Percentiles rank a stretch among this genome's conserved stretches.
Conservation (phyloP, 495 filamentous ascomycete genomes). For the Viridothelium virens region DNA sequence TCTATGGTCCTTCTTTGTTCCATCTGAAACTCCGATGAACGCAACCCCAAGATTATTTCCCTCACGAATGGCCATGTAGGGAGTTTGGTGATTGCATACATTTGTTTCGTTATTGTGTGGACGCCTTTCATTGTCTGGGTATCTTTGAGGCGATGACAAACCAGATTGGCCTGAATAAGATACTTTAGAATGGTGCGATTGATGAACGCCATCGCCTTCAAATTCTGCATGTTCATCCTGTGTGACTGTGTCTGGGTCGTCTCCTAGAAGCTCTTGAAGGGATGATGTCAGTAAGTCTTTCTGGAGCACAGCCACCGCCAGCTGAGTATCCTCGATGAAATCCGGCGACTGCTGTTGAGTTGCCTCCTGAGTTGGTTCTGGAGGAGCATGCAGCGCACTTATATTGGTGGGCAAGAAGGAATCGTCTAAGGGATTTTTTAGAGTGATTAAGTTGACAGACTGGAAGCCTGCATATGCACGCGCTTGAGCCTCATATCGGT, state of each 20-base stretch:
- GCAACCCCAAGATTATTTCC: not conserved
- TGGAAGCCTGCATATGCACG: constrained; percentile 31
- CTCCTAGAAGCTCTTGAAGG: not conserved
- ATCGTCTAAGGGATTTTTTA: not conserved
- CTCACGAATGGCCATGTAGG: not conserved
- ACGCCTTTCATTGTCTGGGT: not conserved
- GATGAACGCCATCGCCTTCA: not conserved
- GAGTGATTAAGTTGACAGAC: not conserved
- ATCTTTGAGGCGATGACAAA: not conserved
- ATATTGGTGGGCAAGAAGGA: no score
- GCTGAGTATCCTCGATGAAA: constrained; percentile 30
- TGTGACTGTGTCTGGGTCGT: not conserved
- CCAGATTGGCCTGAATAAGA: not conserved
- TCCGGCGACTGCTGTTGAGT: not conserved
- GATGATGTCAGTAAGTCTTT: constrained; percentile 31
- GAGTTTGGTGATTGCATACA: not conserved
- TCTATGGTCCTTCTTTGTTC: not conserved
- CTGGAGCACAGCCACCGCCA: constrained; percentile 28
- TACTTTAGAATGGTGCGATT: not conserved
- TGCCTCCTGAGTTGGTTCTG: not conserved
- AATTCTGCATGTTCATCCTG: not conserved
- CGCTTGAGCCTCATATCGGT: constrained; percentile 28
- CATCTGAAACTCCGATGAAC: not conserved
- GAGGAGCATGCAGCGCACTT: not conserved
- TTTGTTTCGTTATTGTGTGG: not conserved